Evolutionary conservation across 805 yeast genomes (phyloP).

Genomic region (Hanseniaspora singularis): DNA sequence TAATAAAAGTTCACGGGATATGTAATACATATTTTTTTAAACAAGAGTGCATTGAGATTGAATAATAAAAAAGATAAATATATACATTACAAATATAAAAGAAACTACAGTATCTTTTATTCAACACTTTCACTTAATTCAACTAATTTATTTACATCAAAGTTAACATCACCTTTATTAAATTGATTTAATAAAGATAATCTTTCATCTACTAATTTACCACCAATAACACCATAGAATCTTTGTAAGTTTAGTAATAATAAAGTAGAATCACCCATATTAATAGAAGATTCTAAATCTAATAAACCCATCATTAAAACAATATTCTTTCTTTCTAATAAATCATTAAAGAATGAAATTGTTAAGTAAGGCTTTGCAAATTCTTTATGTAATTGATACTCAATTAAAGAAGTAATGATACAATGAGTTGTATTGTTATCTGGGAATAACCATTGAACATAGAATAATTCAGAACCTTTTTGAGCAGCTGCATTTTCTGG

Average conservation of each 20-base stretch:
- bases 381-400: conserved; percentile 79
- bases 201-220: conserved; percentile 37
- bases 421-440: conserved; percentile 78
- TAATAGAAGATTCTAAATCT: conserved; percentile 57
- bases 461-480: conserved; percentile 54
- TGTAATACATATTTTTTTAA: no score
- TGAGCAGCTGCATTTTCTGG: conserved; percentile 31
- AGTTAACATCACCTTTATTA: conserved; percentile 55
- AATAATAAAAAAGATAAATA: no score
- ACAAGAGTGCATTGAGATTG: no score
- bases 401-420: conserved; percentile 81
- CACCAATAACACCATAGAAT: conserved; percentile 60
- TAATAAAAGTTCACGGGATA: no score
- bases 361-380: conserved; percentile 94
- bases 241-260: conserved; percentile 66
- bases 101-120: neutral
- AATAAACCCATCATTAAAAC: conserved; percentile 80
- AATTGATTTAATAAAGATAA: conserved; percentile 50
- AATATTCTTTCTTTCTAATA: conserved; percentile 44
- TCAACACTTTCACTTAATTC: conserved; percentile 66
- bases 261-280: conserved; percentile 64
- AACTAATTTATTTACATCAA: conserved; percentile 55
- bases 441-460: conserved; percentile 85
- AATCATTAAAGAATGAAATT: conserved; percentile 72
- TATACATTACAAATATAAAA: neutral